Percentiles rank a stretch among this genome's conserved stretches.
These are phyloP conservation scores for Neurospora sublineolata DNA, from an alignment of 495 filamentous ascomycete species.

Conservation along the genomic window DNA sequence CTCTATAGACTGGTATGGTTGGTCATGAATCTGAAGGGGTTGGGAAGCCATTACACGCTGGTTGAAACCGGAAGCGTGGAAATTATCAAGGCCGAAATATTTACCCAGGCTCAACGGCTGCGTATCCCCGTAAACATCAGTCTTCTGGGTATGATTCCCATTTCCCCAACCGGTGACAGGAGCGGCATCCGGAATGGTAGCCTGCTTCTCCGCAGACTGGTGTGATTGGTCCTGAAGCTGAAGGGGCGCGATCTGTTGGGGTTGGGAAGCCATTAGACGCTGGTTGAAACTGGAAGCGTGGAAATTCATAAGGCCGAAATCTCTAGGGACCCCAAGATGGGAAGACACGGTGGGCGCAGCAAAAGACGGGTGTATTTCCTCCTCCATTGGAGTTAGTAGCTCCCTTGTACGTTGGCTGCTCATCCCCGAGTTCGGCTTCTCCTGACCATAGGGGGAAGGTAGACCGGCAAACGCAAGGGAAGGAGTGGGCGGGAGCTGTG, in stretches of 20 bases:
- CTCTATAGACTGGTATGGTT: neutral
- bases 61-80: slow-evolving; percentile 13
- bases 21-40: slow-evolving; percentile 10
- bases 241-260: slow-evolving; percentile 8
- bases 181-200: neutral
- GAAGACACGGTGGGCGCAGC: slow-evolving; percentile 22
- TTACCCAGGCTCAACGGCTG: slow-evolving; percentile 40
- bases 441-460: slow-evolving; percentile 21
- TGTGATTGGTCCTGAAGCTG: slow-evolving; percentile 5
- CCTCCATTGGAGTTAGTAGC: slow-evolving; percentile 35
- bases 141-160: slow-evolving; percentile 25
- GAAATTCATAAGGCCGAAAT: slow-evolving; percentile 21
- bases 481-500: slow-evolving; percentile 12
- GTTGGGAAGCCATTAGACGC: slow-evolving; percentile 10
- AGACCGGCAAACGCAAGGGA: slow-evolving; percentile 7
- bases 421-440: slow-evolving; percentile 32
- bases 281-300: slow-evolving; percentile 12
- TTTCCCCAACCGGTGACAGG: slow-evolving; percentile 24
- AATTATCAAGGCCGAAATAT: slow-evolving; percentile 37
- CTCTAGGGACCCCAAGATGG: slow-evolving; percentile 21
- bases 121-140: slow-evolving; percentile 14
- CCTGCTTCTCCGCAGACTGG: neutral
- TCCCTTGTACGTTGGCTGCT: slow-evolving; percentile 14
- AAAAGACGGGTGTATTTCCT: slow-evolving; percentile 19
- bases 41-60: slow-evolving; percentile 9